Evolutionary conservation across 805 yeast species (phyloP).

Genomic region (Ogataea polymorpha): DNA sequence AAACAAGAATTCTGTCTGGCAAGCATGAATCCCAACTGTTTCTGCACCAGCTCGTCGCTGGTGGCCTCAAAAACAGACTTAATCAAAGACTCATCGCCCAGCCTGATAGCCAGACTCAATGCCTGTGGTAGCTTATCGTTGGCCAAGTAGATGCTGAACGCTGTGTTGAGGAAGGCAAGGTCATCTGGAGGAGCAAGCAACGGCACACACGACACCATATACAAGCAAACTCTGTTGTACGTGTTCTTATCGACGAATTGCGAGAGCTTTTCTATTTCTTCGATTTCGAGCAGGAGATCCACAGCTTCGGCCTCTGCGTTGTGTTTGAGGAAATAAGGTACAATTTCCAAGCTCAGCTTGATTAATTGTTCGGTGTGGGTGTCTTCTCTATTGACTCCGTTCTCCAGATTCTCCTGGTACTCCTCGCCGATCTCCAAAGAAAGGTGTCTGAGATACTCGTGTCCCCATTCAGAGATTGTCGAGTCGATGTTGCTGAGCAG

Average conservation of each 20-base stretch:
- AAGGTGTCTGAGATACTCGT: constrained; percentile 93
- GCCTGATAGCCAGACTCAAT: constrained; percentile 78
- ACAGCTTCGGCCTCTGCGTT: constrained; percentile 99
- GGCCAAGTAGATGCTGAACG: constrained; percentile 76
- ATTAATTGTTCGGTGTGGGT: constrained; percentile 39
- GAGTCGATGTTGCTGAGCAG: constrained; percentile 44
- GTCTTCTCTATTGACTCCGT: constrained; percentile 19
- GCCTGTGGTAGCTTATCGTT: constrained; percentile 87
- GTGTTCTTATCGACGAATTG: constrained; percentile 82
- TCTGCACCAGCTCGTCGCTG: constrained; percentile 66
- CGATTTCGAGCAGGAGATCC: constrained; percentile 86
- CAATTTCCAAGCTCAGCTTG: constrained; percentile 68
- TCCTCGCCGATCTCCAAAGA: constrained; percentile 94
- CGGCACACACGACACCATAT: constrained; percentile 96
- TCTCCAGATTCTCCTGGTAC: constrained; percentile 48
- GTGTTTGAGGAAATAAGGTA: constrained; percentile 86
- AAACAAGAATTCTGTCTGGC: constrained; percentile 84
- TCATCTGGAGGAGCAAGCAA: constrained; percentile 95
- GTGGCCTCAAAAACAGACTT: constrained; percentile 80
- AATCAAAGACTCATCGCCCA: constrained; percentile 78
- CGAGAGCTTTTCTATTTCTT: constrained; percentile 77
- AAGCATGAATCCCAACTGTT: constrained; percentile 87
- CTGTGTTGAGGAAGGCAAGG: constrained; percentile 78
- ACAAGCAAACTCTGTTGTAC: constrained; percentile 84
- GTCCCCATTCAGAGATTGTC: constrained; percentile 90